A percentile compares a stretch with the other conserved stretches of the same genome.
phyloP scores from a whole-genome alignment of 2,329 filamentous ascomycete genomes.

The Pseudogymnoascus pannorum region DNA sequence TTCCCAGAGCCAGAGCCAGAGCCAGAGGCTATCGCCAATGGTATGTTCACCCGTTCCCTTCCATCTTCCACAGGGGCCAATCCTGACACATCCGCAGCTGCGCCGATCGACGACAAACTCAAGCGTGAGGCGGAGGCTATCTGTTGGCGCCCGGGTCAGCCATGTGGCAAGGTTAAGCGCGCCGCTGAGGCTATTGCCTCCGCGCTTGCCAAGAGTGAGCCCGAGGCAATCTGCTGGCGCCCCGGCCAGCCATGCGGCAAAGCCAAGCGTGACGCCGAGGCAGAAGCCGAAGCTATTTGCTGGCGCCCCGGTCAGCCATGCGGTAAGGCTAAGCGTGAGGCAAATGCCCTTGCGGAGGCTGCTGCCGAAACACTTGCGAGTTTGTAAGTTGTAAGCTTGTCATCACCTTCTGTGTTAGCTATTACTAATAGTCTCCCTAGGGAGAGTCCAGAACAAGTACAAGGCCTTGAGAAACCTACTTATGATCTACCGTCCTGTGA shows the following conservation, averaged over 20 bases:
- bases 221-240: constrained; percentile 28
- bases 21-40: constrained; percentile 11
- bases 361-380: constrained; percentile 1
- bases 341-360: constrained; percentile 11
- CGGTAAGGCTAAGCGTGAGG: constrained; percentile 18
- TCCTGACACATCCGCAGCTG: constrained; percentile 10
- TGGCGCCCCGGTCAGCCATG: constrained; percentile 19
- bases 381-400: background rate
- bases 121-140: constrained; percentile 13
- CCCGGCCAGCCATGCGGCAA: constrained; percentile 18
- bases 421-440: background rate
- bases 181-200: constrained; percentile 27
- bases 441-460: background rate
- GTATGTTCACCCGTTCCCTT: constrained; percentile 6
- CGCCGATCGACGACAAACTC: background rate
- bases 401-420: background rate
- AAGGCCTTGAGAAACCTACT: too few relatives aligned
- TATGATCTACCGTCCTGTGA: too few relatives aligned
- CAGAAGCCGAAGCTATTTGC: constrained; percentile 19
- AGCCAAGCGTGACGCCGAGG: constrained; percentile 8
- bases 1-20: constrained; percentile 27
- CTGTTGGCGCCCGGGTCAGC: constrained; percentile 25
- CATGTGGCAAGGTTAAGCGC: constrained; percentile 28
- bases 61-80: background rate
- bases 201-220: constrained; percentile 18